phyloP scores from a whole-genome alignment of 148 eudicot genomes.

The Salicornia ramosissima region DNA sequence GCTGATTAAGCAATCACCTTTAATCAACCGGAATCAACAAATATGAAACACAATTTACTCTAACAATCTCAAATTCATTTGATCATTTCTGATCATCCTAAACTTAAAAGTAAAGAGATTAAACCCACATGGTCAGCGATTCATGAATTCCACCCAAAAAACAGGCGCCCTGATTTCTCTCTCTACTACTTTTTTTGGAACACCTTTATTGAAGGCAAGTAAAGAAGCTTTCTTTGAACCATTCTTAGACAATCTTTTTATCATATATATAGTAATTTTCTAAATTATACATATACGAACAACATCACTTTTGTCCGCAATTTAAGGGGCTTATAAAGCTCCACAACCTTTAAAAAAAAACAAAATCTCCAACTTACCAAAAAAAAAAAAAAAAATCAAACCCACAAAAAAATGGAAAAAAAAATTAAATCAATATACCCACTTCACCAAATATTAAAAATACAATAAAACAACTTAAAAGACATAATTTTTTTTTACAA shows the following conservation, averaged over 20 bases:
- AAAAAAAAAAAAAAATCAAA: conserved; percentile 5
- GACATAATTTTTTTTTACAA: background rate
- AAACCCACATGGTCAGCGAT: conserved; percentile 30
- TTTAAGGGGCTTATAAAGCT: conserved; percentile 35
- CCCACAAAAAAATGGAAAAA: conserved; percentile 12
- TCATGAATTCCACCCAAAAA: conserved; percentile 25
- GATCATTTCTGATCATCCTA: conserved; percentile 20
- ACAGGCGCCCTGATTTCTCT: conserved; percentile 13
- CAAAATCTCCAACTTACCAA: conserved; percentile 16
- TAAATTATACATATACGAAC: conserved; percentile 17
- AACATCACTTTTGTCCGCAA: conserved; percentile 33
- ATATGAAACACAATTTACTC: conserved; percentile 2
- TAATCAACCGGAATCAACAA: conserved; percentile 1
- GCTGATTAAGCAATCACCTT: conserved; percentile 14
- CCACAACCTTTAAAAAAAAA: conserved; percentile 9
- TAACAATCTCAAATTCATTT: conserved; percentile 1
- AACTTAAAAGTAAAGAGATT: conserved; percentile 11
- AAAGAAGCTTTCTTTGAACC: conserved; percentile 39
- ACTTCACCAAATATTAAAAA: conserved; percentile 9
- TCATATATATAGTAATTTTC: background rate
- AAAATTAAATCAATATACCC: conserved; percentile 6
- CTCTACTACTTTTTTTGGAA: conserved; percentile 13
- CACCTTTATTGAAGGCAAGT: conserved; percentile 36
- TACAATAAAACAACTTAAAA: background rate
- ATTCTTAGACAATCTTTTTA: conserved; percentile 27